These are phyloP conservation scores for Mucor sp. DNA, from an alignment of 371 early-diverging fungal species.

Conservation along the genomic window DNA sequence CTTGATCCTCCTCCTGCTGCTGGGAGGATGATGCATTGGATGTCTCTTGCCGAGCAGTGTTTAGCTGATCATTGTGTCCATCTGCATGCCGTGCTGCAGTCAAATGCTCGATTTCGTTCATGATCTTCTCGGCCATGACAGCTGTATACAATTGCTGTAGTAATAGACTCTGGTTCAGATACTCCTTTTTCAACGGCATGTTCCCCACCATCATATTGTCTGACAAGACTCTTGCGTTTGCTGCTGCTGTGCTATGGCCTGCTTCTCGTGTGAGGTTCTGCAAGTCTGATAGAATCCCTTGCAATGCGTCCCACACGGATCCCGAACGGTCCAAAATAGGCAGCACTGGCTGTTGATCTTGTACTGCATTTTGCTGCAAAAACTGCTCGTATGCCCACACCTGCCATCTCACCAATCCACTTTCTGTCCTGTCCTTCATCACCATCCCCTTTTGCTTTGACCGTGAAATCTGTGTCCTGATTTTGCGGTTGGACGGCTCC, in stretches of 20 bases:
- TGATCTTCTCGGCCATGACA: conserved; percentile 42
- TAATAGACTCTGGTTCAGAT: conserved; percentile 24
- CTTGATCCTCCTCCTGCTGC: neutral
- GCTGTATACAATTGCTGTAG: conserved; percentile 41
- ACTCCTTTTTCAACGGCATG: conserved; percentile 43
- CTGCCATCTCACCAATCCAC: conserved; percentile 44
- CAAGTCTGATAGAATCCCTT: conserved; percentile 43
- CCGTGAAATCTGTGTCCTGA: conserved; percentile 42
- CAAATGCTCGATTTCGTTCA: conserved; percentile 22
- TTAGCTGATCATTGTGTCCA: neutral
- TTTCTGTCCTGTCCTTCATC: conserved; percentile 42
- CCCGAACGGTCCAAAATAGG: conserved; percentile 14
- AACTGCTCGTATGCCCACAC: conserved; percentile 44
- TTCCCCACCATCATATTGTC: conserved; percentile 50
- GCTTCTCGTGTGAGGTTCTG: conserved; percentile 25
- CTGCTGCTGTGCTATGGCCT: neutral
- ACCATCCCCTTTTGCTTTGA: conserved; percentile 37
- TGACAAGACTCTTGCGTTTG: conserved; percentile 27
- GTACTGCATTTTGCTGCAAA: conserved; percentile 9
- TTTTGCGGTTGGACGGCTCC: conserved; percentile 21
- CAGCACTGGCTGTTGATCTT: neutral
- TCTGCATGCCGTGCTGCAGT: neutral
- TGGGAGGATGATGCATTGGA: neutral
- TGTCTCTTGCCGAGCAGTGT: neutral
- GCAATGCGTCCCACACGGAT: conserved; percentile 46